Evolutionary conservation across 306 rosid genomes (phyloP).

Genomic region (Vicia sativa): DNA sequence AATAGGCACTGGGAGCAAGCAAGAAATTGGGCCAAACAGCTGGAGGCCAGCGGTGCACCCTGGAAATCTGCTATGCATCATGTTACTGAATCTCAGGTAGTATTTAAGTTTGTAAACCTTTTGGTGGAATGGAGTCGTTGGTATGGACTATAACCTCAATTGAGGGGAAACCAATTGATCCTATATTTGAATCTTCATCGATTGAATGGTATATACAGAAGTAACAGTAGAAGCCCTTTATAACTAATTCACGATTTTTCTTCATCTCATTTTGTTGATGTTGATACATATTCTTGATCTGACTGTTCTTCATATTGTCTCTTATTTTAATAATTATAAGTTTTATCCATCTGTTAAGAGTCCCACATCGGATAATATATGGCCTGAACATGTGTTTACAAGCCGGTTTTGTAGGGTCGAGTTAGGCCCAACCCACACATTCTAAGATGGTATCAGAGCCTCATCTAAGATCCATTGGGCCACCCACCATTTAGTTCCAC

Average conservation of each 20-base stretch:
- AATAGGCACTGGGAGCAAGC: constrained; percentile 98
- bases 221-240: neutral
- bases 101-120: constrained; percentile 35
- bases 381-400: too few species aligned
- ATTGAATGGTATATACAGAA: constrained; percentile 30
- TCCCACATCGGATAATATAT: too few species aligned
- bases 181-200: constrained; percentile 12
- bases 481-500: too few species aligned
- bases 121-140: constrained; percentile 35
- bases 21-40: constrained; percentile 95
- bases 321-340: neutral
- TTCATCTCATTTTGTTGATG: constrained; percentile 29
- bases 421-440: too few species aligned
- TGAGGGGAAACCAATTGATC: constrained; percentile 27
- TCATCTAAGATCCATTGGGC: too few species aligned
- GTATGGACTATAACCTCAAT: constrained; percentile 6
- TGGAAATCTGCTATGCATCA: constrained; percentile 82
- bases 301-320: constrained; percentile 31
- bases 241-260: constrained; percentile 22
- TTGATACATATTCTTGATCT: constrained; percentile 20
- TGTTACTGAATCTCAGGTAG: constrained; percentile 97
- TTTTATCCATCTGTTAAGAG: too few species aligned
- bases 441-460: too few species aligned
- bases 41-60: constrained; percentile 83
- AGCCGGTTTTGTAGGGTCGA: too few species aligned